phyloP scores from a whole-genome alignment of 108 stramenopile species.

The Stephanodiscus triporus region DNA sequence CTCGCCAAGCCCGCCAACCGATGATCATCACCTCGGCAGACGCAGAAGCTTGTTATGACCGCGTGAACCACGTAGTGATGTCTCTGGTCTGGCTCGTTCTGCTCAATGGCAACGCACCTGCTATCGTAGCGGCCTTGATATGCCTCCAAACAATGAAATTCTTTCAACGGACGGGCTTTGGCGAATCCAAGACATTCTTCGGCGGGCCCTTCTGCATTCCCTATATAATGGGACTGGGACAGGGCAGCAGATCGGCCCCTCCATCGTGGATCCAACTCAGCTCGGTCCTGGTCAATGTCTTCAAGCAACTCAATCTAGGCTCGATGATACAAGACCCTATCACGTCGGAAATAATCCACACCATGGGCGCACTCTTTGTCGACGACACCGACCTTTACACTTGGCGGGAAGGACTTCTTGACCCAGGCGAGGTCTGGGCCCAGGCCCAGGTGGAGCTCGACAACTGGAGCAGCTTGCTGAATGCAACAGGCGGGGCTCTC shows the following conservation, averaged over 20 bases:
- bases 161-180: too few species aligned
- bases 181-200: neutral
- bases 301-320: neutral
- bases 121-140: neutral
- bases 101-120: too few species aligned
- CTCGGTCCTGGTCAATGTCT: too few species aligned
- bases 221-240: neutral
- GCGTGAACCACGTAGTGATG: too few species aligned
- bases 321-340: neutral
- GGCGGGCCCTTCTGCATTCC: neutral
- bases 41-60: too few species aligned
- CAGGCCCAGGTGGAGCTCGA: neutral
- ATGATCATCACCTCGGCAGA: too few species aligned
- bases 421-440: neutral
- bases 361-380: neutral
- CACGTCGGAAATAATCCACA: neutral
- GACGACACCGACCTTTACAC: constrained; percentile 6
- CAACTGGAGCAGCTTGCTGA: neutral
- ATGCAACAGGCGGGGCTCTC: neutral
- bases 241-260: neutral
- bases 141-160: too few species aligned
- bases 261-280: neutral
- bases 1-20: too few species aligned
- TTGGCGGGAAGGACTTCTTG: neutral
- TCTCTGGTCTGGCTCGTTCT: too few species aligned